These are phyloP conservation scores for Dendrobium chrysotoxum DNA, from an alignment of 106 monocot species.

Conservation along the genomic window DNA sequence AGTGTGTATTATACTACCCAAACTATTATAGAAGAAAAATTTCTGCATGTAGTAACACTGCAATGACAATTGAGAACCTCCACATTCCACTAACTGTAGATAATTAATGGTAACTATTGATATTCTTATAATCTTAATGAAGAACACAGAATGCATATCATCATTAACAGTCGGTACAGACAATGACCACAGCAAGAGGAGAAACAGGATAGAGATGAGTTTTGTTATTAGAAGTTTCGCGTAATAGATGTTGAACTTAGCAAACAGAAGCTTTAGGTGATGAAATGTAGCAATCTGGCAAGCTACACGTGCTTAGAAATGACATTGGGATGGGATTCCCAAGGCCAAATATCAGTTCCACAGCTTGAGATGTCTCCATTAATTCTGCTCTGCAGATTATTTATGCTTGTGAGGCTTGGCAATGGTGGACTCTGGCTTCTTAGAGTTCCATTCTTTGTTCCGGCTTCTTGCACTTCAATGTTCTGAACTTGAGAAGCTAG, in stretches of 20 bases:
- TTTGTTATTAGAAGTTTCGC: neutral
- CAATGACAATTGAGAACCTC: no score
- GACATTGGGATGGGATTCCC: slow-evolving; percentile 19
- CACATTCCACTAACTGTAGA: no score
- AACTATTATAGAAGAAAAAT: no score
- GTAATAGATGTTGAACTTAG: neutral
- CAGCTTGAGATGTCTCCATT: slow-evolving; percentile 41
- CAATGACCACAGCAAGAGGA: neutral
- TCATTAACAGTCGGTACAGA: no score
- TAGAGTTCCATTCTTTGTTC: slow-evolving; percentile 16
- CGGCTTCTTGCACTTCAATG: neutral
- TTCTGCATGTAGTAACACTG: no score
- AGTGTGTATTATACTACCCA: no score
- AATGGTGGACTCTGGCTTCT: no score
- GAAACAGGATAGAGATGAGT: neutral
- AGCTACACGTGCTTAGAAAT: neutral
- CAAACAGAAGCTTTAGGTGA: neutral
- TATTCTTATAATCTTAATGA: no score
- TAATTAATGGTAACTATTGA: no score
- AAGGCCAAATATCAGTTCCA: slow-evolving; percentile 40
- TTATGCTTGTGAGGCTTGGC: slow-evolving; percentile 25
- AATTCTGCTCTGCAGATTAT: slow-evolving; percentile 35
- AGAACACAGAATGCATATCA: no score
- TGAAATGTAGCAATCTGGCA: neutral
- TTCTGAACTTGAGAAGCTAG: slow-evolving; percentile 19